Conservation (phyloP, 352 stramenopile genomes). For the Globisporangium recalcitrans region DNA sequence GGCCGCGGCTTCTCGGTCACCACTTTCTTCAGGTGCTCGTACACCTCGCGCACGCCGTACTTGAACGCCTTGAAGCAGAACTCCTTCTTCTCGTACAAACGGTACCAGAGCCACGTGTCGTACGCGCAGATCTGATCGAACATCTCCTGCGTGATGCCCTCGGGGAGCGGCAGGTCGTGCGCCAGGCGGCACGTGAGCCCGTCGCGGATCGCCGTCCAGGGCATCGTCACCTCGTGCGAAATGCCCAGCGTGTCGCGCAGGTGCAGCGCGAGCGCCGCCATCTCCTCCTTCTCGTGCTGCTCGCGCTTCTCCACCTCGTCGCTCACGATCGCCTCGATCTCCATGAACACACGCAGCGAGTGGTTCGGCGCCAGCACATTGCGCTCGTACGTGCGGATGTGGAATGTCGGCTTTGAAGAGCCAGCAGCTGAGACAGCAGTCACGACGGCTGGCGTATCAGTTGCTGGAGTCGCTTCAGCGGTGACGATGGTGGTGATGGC, state of each 20-base stretch:
- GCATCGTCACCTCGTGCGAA: slow-evolving; percentile 36
- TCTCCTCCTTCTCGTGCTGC: slow-evolving; percentile 27
- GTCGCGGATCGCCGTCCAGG: slow-evolving; percentile 73
- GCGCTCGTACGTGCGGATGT: slow-evolving; percentile 55
- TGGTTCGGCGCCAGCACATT: slow-evolving; percentile 63
- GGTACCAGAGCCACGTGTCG: slow-evolving; percentile 80
- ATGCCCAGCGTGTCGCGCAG: slow-evolving; percentile 44
- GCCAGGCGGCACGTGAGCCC: slow-evolving; percentile 57
- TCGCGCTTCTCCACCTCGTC: slow-evolving; percentile 39
- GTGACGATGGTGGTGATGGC: not conserved
- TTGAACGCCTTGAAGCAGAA: slow-evolving; percentile 64
- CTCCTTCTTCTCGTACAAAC: slow-evolving; percentile 54
- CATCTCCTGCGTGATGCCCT: slow-evolving; percentile 60
- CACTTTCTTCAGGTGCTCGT: slow-evolving; percentile 43
- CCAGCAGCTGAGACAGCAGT: not conserved
- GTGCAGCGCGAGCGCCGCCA: slow-evolving; percentile 29
- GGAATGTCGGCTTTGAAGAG: slow-evolving; percentile 29
- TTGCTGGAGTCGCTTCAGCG: not conserved
- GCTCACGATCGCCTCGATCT: slow-evolving; percentile 59
- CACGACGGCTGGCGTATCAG: not conserved
- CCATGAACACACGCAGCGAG: slow-evolving; percentile 59
- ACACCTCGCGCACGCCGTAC: slow-evolving; percentile 54
- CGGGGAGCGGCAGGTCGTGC: slow-evolving; percentile 54
- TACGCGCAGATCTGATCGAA: slow-evolving; percentile 55
- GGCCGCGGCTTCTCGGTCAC: slow-evolving; percentile 24